These are phyloP conservation scores for Lactarius psammicola DNA, from an alignment of 768 basidiomycete species.

Conservation along the genomic window DNA sequence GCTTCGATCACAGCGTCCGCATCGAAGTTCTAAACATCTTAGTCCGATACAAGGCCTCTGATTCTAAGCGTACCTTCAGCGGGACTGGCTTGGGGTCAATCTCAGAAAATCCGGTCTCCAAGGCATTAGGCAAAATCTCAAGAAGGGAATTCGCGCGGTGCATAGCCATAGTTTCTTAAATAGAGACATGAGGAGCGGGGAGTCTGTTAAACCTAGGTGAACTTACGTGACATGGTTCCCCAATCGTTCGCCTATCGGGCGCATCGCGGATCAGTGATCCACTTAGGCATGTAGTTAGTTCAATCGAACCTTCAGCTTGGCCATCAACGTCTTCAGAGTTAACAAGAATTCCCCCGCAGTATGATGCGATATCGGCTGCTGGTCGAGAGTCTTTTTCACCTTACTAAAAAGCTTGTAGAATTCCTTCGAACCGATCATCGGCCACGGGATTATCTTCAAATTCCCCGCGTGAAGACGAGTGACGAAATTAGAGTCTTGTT, in stretches of 20 bases:
- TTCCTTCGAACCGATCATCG: conserved; percentile 59
- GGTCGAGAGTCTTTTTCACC: conserved; percentile 48
- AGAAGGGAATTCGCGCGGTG: conserved; percentile 42
- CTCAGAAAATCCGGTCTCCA: conserved; percentile 48
- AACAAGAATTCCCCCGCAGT: conserved; percentile 56
- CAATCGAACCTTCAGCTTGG: conserved; percentile 56
- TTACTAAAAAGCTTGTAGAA: conserved; percentile 55
- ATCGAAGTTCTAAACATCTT: conserved; percentile 46
- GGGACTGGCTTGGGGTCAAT: conserved; percentile 45
- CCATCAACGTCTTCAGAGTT: conserved; percentile 62
- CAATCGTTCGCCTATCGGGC: conserved; percentile 55
- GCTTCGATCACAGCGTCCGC: conserved; percentile 35
- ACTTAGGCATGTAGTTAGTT: background rate
- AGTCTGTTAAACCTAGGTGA: background rate
- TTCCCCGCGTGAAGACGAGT: conserved; percentile 55
- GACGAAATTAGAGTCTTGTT: conserved; percentile 63
- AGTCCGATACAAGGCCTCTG: background rate
- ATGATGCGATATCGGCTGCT: conserved; percentile 49
- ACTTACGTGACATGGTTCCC: conserved; percentile 60
- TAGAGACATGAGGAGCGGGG: background rate
- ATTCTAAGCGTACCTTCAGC: conserved; percentile 44
- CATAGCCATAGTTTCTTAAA: conserved; percentile 47
- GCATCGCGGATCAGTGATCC: background rate
- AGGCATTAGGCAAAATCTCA: conserved; percentile 44
- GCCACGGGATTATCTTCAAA: conserved; percentile 62